Evolutionary conservation across 345 rosid species (phyloP).

Genomic region (Salix viminalis): DNA sequence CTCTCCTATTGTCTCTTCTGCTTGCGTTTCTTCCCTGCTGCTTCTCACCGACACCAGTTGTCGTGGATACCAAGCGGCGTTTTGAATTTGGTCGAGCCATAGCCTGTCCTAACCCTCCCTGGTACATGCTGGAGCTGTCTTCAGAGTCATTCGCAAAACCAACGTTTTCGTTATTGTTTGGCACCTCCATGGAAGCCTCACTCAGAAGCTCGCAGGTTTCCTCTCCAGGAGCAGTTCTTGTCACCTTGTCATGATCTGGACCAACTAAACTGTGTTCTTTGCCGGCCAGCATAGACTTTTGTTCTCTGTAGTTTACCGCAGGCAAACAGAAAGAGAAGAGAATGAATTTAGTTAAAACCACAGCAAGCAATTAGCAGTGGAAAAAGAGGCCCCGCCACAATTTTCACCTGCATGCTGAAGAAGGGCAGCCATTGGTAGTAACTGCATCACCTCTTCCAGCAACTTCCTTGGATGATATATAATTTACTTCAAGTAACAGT

Average conservation of each 20-base stretch:
- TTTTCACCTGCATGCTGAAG: slow-evolving; percentile 47
- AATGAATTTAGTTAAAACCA: neutral
- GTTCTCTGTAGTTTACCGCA: slow-evolving; percentile 32
- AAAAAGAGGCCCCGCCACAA: neutral
- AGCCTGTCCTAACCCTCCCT: slow-evolving; percentile 40
- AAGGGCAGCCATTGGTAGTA: slow-evolving; percentile 47
- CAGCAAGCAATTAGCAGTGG: neutral
- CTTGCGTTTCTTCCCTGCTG: slow-evolving; percentile 37
- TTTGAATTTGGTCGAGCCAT: slow-evolving; percentile 28
- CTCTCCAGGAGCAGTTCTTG: slow-evolving; percentile 8
- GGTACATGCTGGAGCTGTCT: slow-evolving; percentile 44
- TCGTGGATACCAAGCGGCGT: slow-evolving; percentile 29
- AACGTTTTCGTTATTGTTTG: slow-evolving; percentile 31
- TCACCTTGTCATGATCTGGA: slow-evolving; percentile 15
- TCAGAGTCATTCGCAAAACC: slow-evolving; percentile 39
- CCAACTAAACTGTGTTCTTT: slow-evolving; percentile 23
- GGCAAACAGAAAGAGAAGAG: slow-evolving; percentile 38
- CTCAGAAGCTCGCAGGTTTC: slow-evolving; percentile 28
- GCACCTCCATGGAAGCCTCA: slow-evolving; percentile 48
- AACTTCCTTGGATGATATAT: slow-evolving; percentile 33
- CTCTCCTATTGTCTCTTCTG: slow-evolving; percentile 40
- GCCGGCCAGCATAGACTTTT: slow-evolving; percentile 26
- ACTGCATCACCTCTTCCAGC: slow-evolving; percentile 25
- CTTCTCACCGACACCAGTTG: slow-evolving; percentile 28
- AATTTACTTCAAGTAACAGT: slow-evolving; percentile 30